Evolutionary conservation across 345 rosid genomes (phyloP).

Genomic region (Euphorbia pulcherrima): DNA sequence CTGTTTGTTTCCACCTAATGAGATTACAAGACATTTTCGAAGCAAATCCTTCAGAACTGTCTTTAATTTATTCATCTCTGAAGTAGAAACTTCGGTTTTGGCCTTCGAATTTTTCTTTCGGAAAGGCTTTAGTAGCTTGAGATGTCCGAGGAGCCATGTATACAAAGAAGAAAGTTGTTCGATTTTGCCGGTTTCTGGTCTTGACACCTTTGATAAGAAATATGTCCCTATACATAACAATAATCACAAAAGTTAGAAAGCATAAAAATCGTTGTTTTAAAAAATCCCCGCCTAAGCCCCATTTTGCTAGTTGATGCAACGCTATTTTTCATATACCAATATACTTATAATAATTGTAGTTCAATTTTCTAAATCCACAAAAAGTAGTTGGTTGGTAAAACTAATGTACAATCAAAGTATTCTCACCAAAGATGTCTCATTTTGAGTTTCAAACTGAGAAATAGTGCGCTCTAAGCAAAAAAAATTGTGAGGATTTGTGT

Average conservation of each 20-base stretch:
- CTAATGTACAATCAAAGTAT: no score
- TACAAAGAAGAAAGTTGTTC: conserved; percentile 51
- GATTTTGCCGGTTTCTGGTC: conserved; percentile 25
- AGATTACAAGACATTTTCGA: conserved; percentile 45
- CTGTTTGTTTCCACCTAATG: conserved; percentile 38
- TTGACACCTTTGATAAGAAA: conserved; percentile 26
- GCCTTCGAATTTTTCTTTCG: conserved; percentile 26
- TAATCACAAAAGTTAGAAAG: conserved; percentile 5
- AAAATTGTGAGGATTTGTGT: no score
- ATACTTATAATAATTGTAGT: no score
- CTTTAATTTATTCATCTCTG: conserved; percentile 31
- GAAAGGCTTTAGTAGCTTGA: conserved; percentile 41
- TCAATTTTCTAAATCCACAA: no score
- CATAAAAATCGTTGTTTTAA: background rate
- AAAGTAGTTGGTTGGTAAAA: no score
- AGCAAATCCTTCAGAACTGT: conserved; percentile 43
- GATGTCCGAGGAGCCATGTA: conserved; percentile 62
- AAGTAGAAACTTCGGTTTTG: conserved; percentile 26
- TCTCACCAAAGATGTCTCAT: no score
- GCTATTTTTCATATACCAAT: no score
- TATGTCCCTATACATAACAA: conserved; percentile 28
- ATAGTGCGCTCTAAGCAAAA: no score
- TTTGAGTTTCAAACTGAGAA: no score
- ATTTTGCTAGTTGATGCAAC: no score
- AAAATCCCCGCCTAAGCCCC: no score